phyloP scores from a whole-genome alignment of 2,329 filamentous ascomycete species.

The Aspergillus bombycis region DNA sequence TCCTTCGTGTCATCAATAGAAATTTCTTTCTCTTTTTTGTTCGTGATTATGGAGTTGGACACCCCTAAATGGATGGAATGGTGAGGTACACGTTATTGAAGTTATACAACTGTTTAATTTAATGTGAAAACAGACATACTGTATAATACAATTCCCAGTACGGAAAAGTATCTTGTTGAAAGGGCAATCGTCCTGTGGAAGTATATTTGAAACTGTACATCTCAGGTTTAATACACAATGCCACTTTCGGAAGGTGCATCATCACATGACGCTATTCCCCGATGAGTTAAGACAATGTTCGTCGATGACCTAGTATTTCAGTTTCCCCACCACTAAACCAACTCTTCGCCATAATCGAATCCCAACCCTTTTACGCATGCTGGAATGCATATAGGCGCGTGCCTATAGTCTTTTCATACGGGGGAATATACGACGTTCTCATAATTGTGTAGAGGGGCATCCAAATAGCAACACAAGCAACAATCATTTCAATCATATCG shows the following conservation, averaged over 20 bases:
- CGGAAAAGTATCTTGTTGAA: not conserved
- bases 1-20: not conserved
- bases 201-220: no score
- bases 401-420: not conserved
- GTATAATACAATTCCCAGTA: not conserved
- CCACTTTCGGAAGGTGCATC: not conserved
- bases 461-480: not conserved
- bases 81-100: not conserved
- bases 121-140: not conserved
- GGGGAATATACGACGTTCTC: not conserved
- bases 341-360: not conserved
- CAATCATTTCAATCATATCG: not conserved
- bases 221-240: not conserved
- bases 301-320: conserved; percentile 3
- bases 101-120: not conserved
- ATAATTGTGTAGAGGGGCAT: not conserved
- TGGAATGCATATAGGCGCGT: not conserved
- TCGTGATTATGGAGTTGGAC: conserved; percentile 5
- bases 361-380: not conserved
- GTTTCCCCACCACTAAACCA: not conserved
- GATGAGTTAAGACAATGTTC: conserved; percentile 5
- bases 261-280: conserved; percentile 10
- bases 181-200: not conserved
- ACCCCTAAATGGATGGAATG: not conserved
- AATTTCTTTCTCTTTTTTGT: not conserved